phyloP scores from a whole-genome alignment of 306 rosid species.

The Pterocarpus santalinus region DNA sequence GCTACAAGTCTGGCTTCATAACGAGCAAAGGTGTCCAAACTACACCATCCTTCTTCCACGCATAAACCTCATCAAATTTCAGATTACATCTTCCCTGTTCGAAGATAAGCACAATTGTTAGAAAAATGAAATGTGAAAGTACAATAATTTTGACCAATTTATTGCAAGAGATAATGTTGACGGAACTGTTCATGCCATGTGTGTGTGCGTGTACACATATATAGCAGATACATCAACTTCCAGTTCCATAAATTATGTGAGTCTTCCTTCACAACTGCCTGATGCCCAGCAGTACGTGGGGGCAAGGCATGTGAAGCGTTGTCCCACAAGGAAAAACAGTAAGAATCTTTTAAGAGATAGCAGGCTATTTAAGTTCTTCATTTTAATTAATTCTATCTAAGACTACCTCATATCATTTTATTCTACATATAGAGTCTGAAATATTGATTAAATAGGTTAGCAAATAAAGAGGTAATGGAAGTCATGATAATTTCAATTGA shows the following conservation, averaged over 20 bases:
- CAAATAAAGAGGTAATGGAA: not conserved
- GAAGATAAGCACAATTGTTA: slow-evolving; percentile 22
- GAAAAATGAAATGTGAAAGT: not conserved
- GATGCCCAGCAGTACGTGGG: too few species aligned
- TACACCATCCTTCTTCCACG: not conserved
- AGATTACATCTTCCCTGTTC: slow-evolving; percentile 48
- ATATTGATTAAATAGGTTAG: not conserved
- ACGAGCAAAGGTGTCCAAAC: not conserved
- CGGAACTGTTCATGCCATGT: too few species aligned
- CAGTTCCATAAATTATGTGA: not conserved
- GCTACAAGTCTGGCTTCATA: not conserved
- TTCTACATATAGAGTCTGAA: not conserved
- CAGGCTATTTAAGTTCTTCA: not conserved
- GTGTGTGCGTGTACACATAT: too few species aligned
- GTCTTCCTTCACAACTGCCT: too few species aligned
- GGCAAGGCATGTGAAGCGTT: too few species aligned
- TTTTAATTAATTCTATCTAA: not conserved
- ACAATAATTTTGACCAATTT: not conserved
- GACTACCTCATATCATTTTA: not conserved
- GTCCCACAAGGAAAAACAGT: not conserved
- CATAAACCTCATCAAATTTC: not conserved
- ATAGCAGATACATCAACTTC: not conserved
- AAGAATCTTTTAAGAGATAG: not conserved
- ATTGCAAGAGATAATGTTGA: not conserved
- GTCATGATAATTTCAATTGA: not conserved